A percentile compares a stretch with the other conserved stretches of the same genome.
Evolutionary conservation across 2,329 filamentous ascomycete species (phyloP).

Genomic region (Curvularia hawaiiensis): DNA sequence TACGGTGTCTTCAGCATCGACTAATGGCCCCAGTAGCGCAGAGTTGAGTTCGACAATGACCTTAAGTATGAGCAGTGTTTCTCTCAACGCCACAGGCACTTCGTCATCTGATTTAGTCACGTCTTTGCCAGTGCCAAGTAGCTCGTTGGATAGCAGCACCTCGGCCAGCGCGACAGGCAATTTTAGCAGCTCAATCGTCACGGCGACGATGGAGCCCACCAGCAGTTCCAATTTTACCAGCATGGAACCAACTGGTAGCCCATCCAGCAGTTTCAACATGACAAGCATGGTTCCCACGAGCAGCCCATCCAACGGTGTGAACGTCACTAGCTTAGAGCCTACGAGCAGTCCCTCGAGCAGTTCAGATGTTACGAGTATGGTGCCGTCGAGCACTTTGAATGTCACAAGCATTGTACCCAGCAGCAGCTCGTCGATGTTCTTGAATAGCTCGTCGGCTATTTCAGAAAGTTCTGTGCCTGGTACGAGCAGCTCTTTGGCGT

Average conservation of each 20-base stretch:
- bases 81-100: slow-evolving; percentile 1
- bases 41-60: not conserved
- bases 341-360: not conserved
- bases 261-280: not conserved
- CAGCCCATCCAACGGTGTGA: not conserved
- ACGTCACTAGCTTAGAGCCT: not conserved
- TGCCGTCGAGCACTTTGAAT: not conserved
- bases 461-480: not conserved
- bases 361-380: not conserved
- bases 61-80: not conserved
- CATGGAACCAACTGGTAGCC: slow-evolving; percentile 1
- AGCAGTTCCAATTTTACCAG: not conserved
- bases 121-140: no score
- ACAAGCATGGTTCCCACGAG: not conserved
- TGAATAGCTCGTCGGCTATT: not conserved
- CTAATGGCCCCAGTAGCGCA: slow-evolving; percentile 5
- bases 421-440: not conserved
- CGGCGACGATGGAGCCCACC: not conserved
- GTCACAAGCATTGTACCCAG: not conserved
- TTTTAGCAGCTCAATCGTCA: not conserved
- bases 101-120: not conserved
- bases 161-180: not conserved
- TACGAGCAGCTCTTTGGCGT: slow-evolving; percentile 2
- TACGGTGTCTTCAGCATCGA: not conserved
- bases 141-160: not conserved